Evolutionary conservation across 768 basidiomycete genomes (phyloP), one percentile per base, ranked within the genome.

Genomic region (Baorangia bicolor): DNA sequence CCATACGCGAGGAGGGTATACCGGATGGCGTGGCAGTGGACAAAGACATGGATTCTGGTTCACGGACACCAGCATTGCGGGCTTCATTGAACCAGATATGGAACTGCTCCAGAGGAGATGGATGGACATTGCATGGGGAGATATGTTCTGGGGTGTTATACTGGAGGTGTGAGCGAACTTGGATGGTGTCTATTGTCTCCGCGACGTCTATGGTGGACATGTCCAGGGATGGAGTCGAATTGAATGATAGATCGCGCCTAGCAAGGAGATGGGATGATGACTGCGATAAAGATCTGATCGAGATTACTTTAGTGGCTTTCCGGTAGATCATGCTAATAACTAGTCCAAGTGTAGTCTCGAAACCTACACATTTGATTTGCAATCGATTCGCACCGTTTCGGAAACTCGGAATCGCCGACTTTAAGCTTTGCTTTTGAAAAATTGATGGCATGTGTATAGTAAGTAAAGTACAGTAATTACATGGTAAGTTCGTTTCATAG

Each of bases 11-110:
- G 35, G 92, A 93, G 25, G 96, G 96, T 59, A 94, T 81, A 34
- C 90, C 93, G 2, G 73, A 61, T 16, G 80, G 68, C 1, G 89
- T 84, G 11, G 84, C 82, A 49, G 92, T 93, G 47, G 88, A 87
- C 49, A 94, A 73, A 4, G 86, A 78, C 86, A 97, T 90, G 9
- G 90, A 86, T 69, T 98, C 96, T n/a, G 95, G 93, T 71, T 97
- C 94, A 43, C 75, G 70, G 7, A 95, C 90, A n/a, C 75, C 77
- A 21, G 70, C 64, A 43, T 77, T 77, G 47, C 78, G 72, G 21
- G 83, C 84, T 39, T 85, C 78, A 47, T 83, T 82, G 75, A 98
- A 91, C 96, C 96, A 98, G 30, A 72, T 63, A 50, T 85, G 84
- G 74, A 98, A 98, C 66, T 95, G 94, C 48, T 82, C 82, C 49